Evolutionary conservation across 345 rosid genomes (phyloP), one percentile per base, ranked within the genome.

Genomic region (Microcos paniculata): DNA sequence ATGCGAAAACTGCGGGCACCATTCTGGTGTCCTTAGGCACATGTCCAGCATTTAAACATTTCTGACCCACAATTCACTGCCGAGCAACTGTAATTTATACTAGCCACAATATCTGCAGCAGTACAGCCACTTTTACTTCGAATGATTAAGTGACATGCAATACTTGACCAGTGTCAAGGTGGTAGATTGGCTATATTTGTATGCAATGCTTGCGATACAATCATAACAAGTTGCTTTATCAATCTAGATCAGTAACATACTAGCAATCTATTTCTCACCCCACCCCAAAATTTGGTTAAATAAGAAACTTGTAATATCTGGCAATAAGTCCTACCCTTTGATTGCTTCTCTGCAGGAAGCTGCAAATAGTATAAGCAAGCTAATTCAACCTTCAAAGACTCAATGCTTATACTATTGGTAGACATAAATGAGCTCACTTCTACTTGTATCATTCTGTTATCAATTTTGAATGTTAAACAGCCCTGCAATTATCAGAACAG

Each of bases 351-450:
- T 16, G 40, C 51, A 26, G 99, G 87, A 78, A 96, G 92, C 82
- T 88, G 91, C 67, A 92, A 77, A 85, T 85, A 96, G 79, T 93
- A 96, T 71, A 86, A 81, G 84, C 98, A 96, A 49, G 96, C 92
- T 69, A 96, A 84, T 75, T 90, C 93, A 84, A 88, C 91, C 88
- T 85, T 90, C 83, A 90, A 65, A 74, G 89, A 87, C 84, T 88
- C 91, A 0, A 79, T 80, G 85, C 73, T 72, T 59, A 84, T 76
- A 65, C 73, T 84, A 69, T 84, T 85, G 75, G 72, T 81, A 62
- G 74, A 66, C 68, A 76, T 56, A 69, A 74, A 79, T 31, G 84
- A 83, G 74, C 74, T 87, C 52, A 82, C 85, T 63, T 83, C 86
- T 48, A 88, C 69, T 43, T 76, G 76, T 75, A 87, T 74, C 80